Base-by-base conservation (phyloP, 805 yeast genomes). In the Candida vaughaniae region DNA sequence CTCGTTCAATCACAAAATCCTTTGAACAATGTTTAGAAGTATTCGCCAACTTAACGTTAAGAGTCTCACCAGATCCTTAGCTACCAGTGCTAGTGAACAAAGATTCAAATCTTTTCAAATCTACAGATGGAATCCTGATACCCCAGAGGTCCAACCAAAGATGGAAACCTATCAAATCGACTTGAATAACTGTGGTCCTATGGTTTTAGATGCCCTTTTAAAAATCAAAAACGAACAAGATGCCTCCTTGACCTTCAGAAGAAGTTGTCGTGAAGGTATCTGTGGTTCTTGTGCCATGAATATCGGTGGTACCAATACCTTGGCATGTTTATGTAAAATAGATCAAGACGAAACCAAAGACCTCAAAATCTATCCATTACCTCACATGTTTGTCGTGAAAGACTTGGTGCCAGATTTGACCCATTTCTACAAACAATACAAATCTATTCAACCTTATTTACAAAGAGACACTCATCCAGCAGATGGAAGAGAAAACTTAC, bases 231-330 rank as follows among this genome's bases (percentile, higher is more conserved):
- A 91, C 65, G 99, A 93, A 69, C 95, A 88, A 67, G 99, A 93
- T 64, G 66, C 97, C 31, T 86, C 97, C 22, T 78, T 93, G 60
- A 93, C 99, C 4, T 86, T 93, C 69, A 83, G 99, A 73, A 83
- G 99, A 69, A 89, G 97, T 29, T 93, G 99, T 73, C 88, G 99
- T 73, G 99, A 93, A 72, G 99, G 99, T 56, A 93, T 93, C 51
- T 93, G 99, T 74, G 99, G 99, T 39, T 91, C 98, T 5, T 93
- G 99, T 74, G 99, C 99, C 51, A 93, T 93, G 99, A 93, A 93
- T 75, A 93, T 93, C 64, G 95, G 95, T 48, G 99, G 99, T 52
- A 77, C 85, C 64, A 93, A 93, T 77, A 93, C 99, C 22, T 77
- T 93, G 52, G 99, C 99, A 25, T 93, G 99, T 71, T 71, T 93